These are phyloP conservation scores for Vanilla planifolia DNA, from an alignment of 106 monocot genomes.

Conservation along the genomic window DNA sequence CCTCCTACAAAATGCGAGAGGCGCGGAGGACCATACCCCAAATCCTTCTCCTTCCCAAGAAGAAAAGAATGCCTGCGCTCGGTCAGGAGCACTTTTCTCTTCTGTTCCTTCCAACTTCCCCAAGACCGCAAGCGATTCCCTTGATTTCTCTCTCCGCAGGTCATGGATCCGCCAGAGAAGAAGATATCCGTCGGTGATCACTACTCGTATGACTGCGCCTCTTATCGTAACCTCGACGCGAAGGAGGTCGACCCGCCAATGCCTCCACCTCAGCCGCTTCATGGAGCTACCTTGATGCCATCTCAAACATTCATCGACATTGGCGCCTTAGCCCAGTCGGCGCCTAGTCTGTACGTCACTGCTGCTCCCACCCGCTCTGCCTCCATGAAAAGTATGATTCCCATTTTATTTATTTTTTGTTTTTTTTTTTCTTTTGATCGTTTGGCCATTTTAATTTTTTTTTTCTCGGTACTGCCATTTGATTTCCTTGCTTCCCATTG, in stretches of 20 bases:
- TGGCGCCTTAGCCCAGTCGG: neutral
- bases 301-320: neutral
- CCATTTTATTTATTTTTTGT: neutral
- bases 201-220: too few relatives aligned
- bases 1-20: too few relatives aligned
- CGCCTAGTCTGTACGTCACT: neutral
- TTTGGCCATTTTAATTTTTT: neutral
- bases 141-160: neutral
- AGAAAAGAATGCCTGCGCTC: too few relatives aligned
- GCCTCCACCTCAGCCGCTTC: neutral
- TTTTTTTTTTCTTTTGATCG: neutral
- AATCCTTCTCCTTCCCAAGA: too few relatives aligned
- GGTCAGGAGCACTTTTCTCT: too few relatives aligned
- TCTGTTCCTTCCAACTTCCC: neutral
- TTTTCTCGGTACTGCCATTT: neutral
- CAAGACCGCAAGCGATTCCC: neutral
- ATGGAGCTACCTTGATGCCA: neutral
- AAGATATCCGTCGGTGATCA: neutral
- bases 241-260: neutral
- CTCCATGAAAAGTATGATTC: neutral
- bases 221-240: neutral
- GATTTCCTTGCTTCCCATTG: too few relatives aligned
- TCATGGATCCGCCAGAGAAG: neutral
- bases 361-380: neutral
- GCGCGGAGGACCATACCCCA: too few relatives aligned